Evolutionary conservation across 139 green algal genomes (phyloP).

Genomic region (Chlamydomonas asymmetrica): DNA sequence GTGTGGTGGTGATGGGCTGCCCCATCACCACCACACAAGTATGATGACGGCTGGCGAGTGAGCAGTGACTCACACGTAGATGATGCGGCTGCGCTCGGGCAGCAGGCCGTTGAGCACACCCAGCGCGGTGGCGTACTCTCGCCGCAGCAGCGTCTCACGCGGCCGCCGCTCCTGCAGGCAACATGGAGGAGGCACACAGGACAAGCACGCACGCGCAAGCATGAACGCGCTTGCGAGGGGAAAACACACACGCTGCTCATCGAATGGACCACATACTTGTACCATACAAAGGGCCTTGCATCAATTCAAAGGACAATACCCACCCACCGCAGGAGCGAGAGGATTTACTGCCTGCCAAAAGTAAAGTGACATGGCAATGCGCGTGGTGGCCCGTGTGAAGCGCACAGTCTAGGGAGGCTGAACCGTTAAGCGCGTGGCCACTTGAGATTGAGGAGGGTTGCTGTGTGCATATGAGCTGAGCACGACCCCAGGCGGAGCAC

Average conservation of each 20-base stretch:
- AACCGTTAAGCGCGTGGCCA: no score
- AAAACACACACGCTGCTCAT: no score
- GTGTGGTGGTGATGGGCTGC: neutral
- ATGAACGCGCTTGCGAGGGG: neutral
- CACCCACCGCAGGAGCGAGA: neutral
- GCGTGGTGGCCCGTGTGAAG: no score
- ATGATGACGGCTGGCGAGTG: neutral
- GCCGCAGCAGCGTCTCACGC: slow-evolving; percentile 83
- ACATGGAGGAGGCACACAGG: neutral
- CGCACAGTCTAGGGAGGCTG: no score
- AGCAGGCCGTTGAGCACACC: slow-evolving; percentile 74
- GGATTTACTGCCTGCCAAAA: no score
- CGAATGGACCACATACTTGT: neutral
- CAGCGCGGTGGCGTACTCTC: slow-evolving; percentile 78
- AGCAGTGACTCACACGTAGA: slow-evolving; percentile 14
- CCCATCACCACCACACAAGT: neutral
- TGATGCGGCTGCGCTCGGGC: neutral
- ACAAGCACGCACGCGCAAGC: neutral
- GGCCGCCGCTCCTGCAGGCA: slow-evolving; percentile 72
- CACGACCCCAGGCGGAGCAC: no score
- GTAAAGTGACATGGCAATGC: no score
- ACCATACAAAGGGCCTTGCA: no score
- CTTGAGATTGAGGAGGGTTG: no score
- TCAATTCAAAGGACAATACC: neutral
- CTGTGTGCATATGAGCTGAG: no score